Evolutionary conservation across 129 eudicot species (phyloP), one percentile per base, ranked within the genome.

Genomic region (Calendula officinalis): DNA sequence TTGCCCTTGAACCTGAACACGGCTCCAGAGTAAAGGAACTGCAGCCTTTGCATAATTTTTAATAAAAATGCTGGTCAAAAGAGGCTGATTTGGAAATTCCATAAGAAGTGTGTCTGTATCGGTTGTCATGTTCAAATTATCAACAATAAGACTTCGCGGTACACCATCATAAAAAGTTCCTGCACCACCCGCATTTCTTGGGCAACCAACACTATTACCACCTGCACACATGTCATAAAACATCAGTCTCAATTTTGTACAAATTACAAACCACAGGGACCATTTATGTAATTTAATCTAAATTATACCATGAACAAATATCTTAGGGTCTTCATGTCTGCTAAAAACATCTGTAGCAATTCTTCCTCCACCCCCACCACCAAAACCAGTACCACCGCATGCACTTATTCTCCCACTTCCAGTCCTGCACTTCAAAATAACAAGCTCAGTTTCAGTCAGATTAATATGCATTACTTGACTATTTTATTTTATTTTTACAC

Each of bases 1-100:
- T 80, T 94, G 99, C 56, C 99, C 97, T 81, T 85, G 96, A 17
- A 94, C 99, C 96, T 91, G 98, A 80, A 91, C 96, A 44, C 98
- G 96, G 67, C 94, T 87, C 98, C 98, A 91, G 54, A 91, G 88
- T 80, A 91, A 78, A 49, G 98, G 98, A 56, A 91, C 96, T 62
- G 96, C 80, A 64, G 98, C 98, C 78, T 80, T 91, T 8, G 94
- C 98, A 61, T 14, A 74, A 75, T 91, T 78, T 53, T 68, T 70
- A 14, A 87, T 80, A 57, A 87, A 82, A 14, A 91, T 86, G 72
- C 90, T 91, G 1, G 96, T 87, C 82, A 89, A 73, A 68, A 87
- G 88, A 58, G 98, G 98, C 83, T 84, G 96, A 75, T 84, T 73
- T n/a, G 98, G 96, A 5, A 91, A 87, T 49, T 91, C 94, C 87